phyloP scores from a whole-genome alignment of 192 early-diverging fungal species.

The Glomus cerebriforme region DNA sequence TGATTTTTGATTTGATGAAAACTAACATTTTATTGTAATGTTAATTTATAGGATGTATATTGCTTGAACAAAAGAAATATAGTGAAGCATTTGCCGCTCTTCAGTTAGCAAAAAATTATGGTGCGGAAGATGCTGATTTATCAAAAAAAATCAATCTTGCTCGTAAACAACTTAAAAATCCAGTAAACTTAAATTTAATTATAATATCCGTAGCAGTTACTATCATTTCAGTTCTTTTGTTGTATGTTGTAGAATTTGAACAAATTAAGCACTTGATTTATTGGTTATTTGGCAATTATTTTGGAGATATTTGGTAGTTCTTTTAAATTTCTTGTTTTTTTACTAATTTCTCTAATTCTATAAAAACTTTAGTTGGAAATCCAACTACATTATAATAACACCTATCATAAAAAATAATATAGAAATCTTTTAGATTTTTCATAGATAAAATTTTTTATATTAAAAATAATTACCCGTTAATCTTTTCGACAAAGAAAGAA shows the following conservation, averaged over 20 bases:
- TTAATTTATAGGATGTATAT: slow-evolving; percentile 21
- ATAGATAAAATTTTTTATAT: not conserved
- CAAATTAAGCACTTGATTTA: not conserved
- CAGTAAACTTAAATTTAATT: not conserved
- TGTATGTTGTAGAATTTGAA: not conserved
- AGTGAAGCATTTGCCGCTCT: not conserved
- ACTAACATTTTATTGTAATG: not conserved
- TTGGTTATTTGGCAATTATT: not conserved
- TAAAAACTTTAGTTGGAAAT: slow-evolving; percentile 13
- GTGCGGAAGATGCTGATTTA: not conserved
- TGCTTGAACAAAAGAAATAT: slow-evolving; percentile 24
- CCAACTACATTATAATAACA: slow-evolving; percentile 34
- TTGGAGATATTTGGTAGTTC: not conserved
- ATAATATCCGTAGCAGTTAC: not conserved
- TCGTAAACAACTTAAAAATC: not conserved
- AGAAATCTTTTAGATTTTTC: not conserved
- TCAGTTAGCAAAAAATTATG: not conserved
- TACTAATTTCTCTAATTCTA: slow-evolving; percentile 8
- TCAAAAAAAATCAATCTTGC: slow-evolving; percentile 3
- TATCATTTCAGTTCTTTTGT: not conserved
- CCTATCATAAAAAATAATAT: not conserved
- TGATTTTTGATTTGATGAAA: not conserved
- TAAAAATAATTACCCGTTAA: slow-evolving; percentile 13
- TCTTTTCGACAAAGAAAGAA: slow-evolving; percentile 21
- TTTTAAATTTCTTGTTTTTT: slow-evolving; percentile 3